Evolutionary conservation across 768 basidiomycete species (phyloP).

Genomic region (Lactifluus pinguis): DNA sequence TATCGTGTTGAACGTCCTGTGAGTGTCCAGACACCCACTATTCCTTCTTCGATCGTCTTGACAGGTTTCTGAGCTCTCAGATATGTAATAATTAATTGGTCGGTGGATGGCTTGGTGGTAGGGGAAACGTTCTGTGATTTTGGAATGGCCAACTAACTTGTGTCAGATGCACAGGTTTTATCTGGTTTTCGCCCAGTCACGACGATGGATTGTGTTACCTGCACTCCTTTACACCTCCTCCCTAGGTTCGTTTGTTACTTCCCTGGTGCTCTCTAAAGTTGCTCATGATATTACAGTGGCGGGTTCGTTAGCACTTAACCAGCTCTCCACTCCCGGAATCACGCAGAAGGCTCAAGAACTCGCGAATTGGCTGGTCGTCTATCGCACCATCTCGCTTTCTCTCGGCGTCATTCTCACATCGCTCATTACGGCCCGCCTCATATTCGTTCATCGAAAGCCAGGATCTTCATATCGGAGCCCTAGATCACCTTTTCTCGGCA

Average conservation of each 20-base stretch:
- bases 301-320: slow-evolving; percentile 18
- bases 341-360: slow-evolving; percentile 2
- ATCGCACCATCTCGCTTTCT: slow-evolving; percentile 19
- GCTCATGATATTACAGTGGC: slow-evolving; percentile 8
- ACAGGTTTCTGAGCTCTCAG: slow-evolving; percentile 16
- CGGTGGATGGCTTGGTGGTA: slow-evolving; percentile 25
- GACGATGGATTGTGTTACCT: not conserved
- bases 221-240: slow-evolving; percentile 5
- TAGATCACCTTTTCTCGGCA: not conserved
- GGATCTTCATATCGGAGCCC: not conserved
- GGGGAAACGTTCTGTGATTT: not conserved
- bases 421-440: slow-evolving; percentile 11
- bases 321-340: slow-evolving; percentile 12
- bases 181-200: not conserved
- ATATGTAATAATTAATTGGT: slow-evolving; percentile 26
- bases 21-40: slow-evolving; percentile 1
- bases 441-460: not conserved
- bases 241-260: not conserved
- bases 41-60: not conserved
- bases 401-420: slow-evolving; percentile 14
- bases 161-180: slow-evolving; percentile 6
- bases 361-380: slow-evolving; percentile 15
- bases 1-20: slow-evolving; percentile 22
- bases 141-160: not conserved
- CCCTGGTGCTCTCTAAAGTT: not conserved